Conservation (phyloP, 2,329 filamentous ascomycete genomes). For the Thielaviopsis ethacetica region DNA sequence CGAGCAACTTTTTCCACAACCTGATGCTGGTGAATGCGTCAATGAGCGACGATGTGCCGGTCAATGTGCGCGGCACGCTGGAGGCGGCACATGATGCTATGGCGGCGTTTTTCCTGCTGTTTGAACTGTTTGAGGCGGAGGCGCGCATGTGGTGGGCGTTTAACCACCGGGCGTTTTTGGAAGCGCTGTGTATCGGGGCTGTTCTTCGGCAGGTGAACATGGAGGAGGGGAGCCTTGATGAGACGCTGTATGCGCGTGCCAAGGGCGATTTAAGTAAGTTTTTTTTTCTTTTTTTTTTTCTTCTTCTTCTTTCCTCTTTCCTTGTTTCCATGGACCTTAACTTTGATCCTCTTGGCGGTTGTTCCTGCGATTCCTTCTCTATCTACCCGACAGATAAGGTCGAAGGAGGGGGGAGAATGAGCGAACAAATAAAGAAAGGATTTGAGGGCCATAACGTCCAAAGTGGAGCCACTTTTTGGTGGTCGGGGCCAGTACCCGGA, state of each 20-base stretch:
- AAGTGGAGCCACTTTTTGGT: too few relatives aligned
- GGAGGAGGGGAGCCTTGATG: slow-evolving; percentile 27
- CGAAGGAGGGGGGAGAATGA: too few relatives aligned
- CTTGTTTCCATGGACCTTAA: background rate
- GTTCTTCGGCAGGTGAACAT: slow-evolving; percentile 36
- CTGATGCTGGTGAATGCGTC: slow-evolving; percentile 64
- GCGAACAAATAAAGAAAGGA: too few relatives aligned
- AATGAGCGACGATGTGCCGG: slow-evolving; percentile 45
- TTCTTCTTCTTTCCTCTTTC: slow-evolving; percentile 1
- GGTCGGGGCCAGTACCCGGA: too few relatives aligned
- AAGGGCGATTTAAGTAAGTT: slow-evolving; percentile 43
- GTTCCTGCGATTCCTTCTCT: too few relatives aligned
- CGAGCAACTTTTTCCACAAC: slow-evolving; percentile 72
- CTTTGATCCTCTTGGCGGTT: too few relatives aligned
- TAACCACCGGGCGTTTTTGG: slow-evolving; percentile 64
- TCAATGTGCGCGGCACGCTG: slow-evolving; percentile 52
- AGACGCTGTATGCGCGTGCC: slow-evolving; percentile 41
- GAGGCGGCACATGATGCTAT: slow-evolving; percentile 65
- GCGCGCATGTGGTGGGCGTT: slow-evolving; percentile 75
- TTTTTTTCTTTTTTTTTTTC: slow-evolving; percentile 8
- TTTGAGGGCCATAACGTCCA: too few relatives aligned
- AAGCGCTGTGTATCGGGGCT: slow-evolving; percentile 52
- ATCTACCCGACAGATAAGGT: too few relatives aligned
- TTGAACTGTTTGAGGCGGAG: slow-evolving; percentile 50
- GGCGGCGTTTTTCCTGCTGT: slow-evolving; percentile 55